These are phyloP conservation scores for Boletus subcaerulescens DNA, from an alignment of 768 basidiomycete genomes.

Conservation along the genomic window DNA sequence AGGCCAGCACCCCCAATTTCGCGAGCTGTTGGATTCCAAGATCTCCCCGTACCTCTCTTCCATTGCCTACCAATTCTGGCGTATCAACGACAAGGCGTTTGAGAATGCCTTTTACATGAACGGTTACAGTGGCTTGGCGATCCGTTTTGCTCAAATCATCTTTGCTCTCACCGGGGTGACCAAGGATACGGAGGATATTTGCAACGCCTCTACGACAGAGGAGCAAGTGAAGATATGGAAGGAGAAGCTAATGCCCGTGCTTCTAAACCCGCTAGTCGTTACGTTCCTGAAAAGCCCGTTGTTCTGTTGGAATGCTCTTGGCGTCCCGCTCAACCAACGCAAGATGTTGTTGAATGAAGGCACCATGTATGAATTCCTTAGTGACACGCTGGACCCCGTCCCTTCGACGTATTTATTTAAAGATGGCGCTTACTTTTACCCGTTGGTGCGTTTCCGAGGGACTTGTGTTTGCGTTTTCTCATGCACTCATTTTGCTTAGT, in stretches of 20 bases:
- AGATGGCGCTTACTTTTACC: conserved; percentile 66
- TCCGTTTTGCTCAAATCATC: conserved; percentile 56
- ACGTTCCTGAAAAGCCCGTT: conserved; percentile 42
- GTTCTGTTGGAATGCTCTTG: conserved; percentile 75
- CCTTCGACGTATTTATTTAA: conserved; percentile 49
- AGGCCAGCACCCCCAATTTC: conserved; percentile 59
- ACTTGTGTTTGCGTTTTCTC: background rate
- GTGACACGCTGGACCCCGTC: conserved; percentile 51
- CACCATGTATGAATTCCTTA: conserved; percentile 46
- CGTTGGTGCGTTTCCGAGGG: conserved; percentile 36
- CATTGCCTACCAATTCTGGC: conserved; percentile 76
- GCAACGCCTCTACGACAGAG: conserved; percentile 47
- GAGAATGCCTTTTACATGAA: conserved; percentile 58
- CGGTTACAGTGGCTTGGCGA: conserved; percentile 67
- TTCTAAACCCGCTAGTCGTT: conserved; percentile 57
- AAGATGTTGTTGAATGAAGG: conserved; percentile 56
- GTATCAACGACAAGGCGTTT: conserved; percentile 51
- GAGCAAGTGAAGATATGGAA: conserved; percentile 66
- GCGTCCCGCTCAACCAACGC: conserved; percentile 70
- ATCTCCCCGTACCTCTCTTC: conserved; percentile 69
- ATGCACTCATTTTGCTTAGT: conserved; percentile 15
- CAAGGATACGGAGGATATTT: conserved; percentile 53
- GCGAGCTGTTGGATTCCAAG: conserved; percentile 53
- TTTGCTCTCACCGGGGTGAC: conserved; percentile 60
- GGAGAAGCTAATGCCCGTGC: conserved; percentile 54